phyloP scores from a whole-genome alignment of 306 rosid species.

The Rosa rugosa region DNA sequence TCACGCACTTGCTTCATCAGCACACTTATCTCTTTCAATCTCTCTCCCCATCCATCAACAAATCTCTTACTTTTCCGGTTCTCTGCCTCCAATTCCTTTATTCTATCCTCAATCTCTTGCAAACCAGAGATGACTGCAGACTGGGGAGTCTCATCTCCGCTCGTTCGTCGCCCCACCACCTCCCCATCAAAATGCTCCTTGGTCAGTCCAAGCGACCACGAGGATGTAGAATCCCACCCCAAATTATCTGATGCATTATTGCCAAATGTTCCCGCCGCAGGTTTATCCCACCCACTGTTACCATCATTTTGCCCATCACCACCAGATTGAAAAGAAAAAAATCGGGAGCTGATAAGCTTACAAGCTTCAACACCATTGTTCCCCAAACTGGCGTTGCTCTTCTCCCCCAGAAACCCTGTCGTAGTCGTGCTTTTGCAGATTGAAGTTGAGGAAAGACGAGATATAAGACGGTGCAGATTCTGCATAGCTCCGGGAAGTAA shows the following conservation, averaged over 20 bases:
- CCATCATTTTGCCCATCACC: constrained; percentile 33
- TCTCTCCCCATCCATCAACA: constrained; percentile 58
- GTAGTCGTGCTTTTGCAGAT: constrained; percentile 21
- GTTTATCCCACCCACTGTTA: constrained; percentile 41
- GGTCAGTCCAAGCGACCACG: constrained; percentile 75
- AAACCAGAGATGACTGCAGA: constrained; percentile 34
- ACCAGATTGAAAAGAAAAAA: constrained; percentile 41
- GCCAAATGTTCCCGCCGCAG: constrained; percentile 22
- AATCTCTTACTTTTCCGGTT: constrained; percentile 40
- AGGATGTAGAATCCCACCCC: constrained; percentile 47
- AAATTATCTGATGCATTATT: constrained; percentile 25
- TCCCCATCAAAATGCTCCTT: constrained; percentile 83
- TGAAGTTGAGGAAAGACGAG: constrained; percentile 32
- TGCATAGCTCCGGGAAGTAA: constrained; percentile 29
- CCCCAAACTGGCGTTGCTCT: constrained; percentile 17
- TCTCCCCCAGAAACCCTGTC: constrained; percentile 32
- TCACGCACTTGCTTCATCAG: constrained; percentile 72
- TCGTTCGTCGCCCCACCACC: constrained; percentile 28
- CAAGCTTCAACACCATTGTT: constrained; percentile 20
- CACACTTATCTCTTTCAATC: constrained; percentile 51
- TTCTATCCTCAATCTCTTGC: constrained; percentile 57
- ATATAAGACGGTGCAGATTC: constrained; percentile 37
- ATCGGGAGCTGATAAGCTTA: constrained; percentile 12
- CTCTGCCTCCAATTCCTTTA: constrained; percentile 54
- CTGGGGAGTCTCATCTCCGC: constrained; percentile 14